Base-by-base conservation (phyloP, 1,139 yeast genomes). In the Suhomyces anneliseae region DNA sequence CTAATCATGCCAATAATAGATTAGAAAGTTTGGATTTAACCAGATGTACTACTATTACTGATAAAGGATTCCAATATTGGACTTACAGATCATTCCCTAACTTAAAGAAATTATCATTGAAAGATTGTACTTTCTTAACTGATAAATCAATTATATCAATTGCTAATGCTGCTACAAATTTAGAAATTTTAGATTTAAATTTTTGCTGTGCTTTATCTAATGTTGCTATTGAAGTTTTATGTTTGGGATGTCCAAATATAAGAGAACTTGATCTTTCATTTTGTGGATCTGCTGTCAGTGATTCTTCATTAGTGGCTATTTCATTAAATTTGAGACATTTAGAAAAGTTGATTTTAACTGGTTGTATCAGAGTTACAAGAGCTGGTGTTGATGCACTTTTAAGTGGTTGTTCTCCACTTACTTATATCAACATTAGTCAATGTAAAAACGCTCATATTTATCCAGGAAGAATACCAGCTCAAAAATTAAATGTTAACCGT, bases 261-360 rank as follows among this genome's bases (percentile, higher is more conserved):
- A 63, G 72, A 44, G 66, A 68, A 33, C 67, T 87, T 45, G 84
- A 85, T 54, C 62, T 86, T 44, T 82, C 89, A 10, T 87, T 85
- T 58, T 87, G 93, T 65, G 93, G 93, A 2, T 79, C 87, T 42
- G 92, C 93, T 0, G 90, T 87, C 5, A 82, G 89, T 58, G 93
- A 87, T 58, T 76, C 84, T 24, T 82, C 89, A 0, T 63, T 86
- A 40, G 74, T 81, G 31, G 78, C 85, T 1, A 73, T 87, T n/a
- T 82, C 88, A 1, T 65, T 83, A 39, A 82, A 79, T 48, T 64
- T 82, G 47, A 62, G 73, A 50, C 62, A 70, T 36, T 66, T 87
- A 49, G 75, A 77, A 47, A 62, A 66, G 27, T 67, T 87, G 46
- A 67, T 72, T 3, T 69, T 86, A 27, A 82, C 81, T 40, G 93